Conservation (phyloP, 495 filamentous ascomycete species). For the Penicillium maclennaniae region DNA sequence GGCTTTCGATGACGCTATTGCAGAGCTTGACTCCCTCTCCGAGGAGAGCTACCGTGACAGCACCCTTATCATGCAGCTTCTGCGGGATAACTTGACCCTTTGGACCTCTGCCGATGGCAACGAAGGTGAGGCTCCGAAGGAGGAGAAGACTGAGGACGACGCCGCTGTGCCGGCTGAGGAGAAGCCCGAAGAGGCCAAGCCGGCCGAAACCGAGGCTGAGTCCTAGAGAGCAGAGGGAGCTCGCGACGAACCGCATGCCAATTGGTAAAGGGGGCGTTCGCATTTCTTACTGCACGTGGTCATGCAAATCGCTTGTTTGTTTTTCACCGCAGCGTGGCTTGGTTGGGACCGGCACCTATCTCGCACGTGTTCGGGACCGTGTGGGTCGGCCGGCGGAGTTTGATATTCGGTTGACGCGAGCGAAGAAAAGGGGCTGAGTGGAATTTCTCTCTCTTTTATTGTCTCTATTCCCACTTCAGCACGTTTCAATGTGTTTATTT, state of each 20-base stretch:
- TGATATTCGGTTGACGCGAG: conserved; percentile 48
- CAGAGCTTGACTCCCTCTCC: conserved; percentile 96
- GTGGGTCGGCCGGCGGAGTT: conserved; percentile 48
- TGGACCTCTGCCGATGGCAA: conserved; percentile 96
- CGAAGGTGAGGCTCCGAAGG: conserved; percentile 71
- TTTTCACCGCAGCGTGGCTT: conserved; percentile 38
- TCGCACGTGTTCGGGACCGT: conserved; percentile 38
- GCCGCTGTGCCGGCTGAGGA: conserved; percentile 43
- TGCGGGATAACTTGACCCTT: conserved; percentile 98
- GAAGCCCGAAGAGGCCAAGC: conserved; percentile 44
- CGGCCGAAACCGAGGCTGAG: conserved; percentile 35
- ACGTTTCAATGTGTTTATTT: conserved; percentile 48
- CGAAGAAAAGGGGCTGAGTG: conserved; percentile 46
- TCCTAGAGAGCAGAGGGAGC: conserved; percentile 25
- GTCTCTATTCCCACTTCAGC: conserved; percentile 48
- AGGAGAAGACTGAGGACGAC: conserved; percentile 61
- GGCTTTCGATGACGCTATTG: conserved; percentile 98
- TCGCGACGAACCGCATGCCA: conserved; percentile 20
- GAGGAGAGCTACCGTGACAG: conserved; percentile 99
- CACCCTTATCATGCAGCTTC: conserved; percentile 99
- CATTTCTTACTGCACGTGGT: conserved; percentile 41
- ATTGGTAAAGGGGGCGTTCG: conserved; percentile 33
- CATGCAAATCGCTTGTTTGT: conserved; percentile 40
- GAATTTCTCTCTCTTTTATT: conserved; percentile 50
- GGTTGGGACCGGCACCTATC: conserved; percentile 39